phyloP scores from a whole-genome alignment of 352 stramenopile species.

The Pythium volutum region DNA sequence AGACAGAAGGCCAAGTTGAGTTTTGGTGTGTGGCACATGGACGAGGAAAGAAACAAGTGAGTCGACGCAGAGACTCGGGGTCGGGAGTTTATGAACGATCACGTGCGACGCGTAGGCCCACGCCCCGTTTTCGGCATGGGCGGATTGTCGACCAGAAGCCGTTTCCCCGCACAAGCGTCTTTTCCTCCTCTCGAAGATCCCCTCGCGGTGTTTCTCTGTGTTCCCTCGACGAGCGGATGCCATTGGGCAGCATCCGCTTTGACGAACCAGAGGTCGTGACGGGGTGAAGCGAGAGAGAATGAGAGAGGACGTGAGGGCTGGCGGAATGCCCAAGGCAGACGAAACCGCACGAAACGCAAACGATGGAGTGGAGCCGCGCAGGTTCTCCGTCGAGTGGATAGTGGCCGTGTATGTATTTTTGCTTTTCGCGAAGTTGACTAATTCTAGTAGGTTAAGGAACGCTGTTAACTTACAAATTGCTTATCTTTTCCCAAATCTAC shows the following conservation, averaged over 20 bases:
- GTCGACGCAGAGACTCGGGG: background rate
- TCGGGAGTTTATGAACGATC: constrained; percentile 16
- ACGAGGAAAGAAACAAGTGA: background rate
- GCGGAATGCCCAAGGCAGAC: background rate
- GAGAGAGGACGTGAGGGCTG: background rate
- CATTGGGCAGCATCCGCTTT: constrained; percentile 8
- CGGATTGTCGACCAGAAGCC: background rate
- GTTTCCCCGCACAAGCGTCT: background rate
- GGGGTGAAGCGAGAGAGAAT: background rate
- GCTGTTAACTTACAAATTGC: constrained; percentile 12
- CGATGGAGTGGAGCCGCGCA: too few species aligned
- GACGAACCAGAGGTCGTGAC: background rate
- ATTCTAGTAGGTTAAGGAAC: constrained; percentile 18
- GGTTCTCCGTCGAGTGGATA: background rate
- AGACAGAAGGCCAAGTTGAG: background rate
- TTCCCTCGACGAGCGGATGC: background rate
- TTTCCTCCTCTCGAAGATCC: too few species aligned
- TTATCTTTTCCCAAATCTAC: constrained; percentile 5
- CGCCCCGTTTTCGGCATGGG: background rate
- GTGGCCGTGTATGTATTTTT: constrained; percentile 10
- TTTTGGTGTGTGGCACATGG: background rate
- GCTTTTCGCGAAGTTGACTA: constrained; percentile 16
- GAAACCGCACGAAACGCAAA: background rate
- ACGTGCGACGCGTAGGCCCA: background rate
- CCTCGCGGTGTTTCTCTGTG: background rate